phyloP scores from a whole-genome alignment of 148 eudicot species.

The Polygonum aviculare region DNA sequence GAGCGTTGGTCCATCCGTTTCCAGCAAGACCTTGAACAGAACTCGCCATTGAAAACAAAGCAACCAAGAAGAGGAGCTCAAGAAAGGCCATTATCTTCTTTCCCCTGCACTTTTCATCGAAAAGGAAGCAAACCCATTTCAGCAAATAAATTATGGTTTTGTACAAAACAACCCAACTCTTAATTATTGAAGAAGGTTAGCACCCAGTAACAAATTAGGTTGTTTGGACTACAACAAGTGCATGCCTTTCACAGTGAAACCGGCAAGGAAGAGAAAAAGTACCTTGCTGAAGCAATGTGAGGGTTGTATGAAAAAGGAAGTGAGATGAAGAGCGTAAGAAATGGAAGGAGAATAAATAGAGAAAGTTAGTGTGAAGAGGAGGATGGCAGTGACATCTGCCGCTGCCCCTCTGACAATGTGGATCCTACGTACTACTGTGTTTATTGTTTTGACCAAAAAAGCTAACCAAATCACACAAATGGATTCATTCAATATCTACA shows the following conservation, averaged over 20 bases:
- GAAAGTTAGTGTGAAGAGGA: neutral
- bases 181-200: neutral
- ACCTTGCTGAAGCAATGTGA: neutral
- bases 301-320: neutral
- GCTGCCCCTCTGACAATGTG: too few relatives aligned
- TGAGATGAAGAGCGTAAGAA: neutral
- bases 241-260: neutral
- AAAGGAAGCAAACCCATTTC: neutral
- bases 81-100: neutral
- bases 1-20: slow-evolving; percentile 4
- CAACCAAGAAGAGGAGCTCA: neutral
- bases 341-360: neutral
- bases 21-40: neutral
- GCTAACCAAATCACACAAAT: too few relatives aligned
- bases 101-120: neutral
- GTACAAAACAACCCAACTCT: neutral
- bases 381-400: neutral
- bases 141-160: neutral
- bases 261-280: neutral
- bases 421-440: too few relatives aligned
- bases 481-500: too few relatives aligned
- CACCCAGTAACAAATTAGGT: neutral
- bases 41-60: neutral
- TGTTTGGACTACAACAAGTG: neutral
- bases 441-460: too few relatives aligned